Evolutionary conservation across 805 yeast species (phyloP).

Genomic region (Cyberlindnera petersonii): DNA sequence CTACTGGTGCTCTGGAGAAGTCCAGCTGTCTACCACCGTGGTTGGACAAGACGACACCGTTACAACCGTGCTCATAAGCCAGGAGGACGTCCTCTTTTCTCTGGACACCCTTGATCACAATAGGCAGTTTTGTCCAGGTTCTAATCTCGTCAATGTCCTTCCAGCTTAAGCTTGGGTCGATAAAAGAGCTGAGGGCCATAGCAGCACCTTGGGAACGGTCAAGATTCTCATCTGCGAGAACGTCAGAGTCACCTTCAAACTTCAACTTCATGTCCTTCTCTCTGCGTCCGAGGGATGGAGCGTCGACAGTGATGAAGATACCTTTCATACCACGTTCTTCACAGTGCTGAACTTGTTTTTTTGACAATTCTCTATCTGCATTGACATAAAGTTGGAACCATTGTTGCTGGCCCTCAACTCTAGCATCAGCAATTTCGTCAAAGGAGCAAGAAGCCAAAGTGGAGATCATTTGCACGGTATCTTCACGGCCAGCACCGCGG

Average conservation of each 20-base stretch:
- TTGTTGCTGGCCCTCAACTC: slow-evolving; percentile 61
- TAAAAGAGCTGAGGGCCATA: slow-evolving; percentile 79
- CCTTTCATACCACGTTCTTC: slow-evolving; percentile 75
- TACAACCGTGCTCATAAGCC: slow-evolving; percentile 68
- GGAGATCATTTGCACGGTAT: slow-evolving; percentile 84
- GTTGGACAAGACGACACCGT: slow-evolving; percentile 80
- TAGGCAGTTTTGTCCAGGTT: slow-evolving; percentile 56
- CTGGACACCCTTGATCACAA: slow-evolving; percentile 81
- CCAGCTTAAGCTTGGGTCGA: slow-evolving; percentile 68
- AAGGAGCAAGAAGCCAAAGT: slow-evolving; percentile 86
- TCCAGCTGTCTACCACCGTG: slow-evolving; percentile 92
- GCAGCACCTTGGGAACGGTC: slow-evolving; percentile 82
- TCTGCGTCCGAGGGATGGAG: slow-evolving; percentile 86
- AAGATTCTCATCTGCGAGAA: slow-evolving; percentile 47
- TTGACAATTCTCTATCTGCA: slow-evolving; percentile 63
- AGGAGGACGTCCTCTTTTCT: slow-evolving; percentile 70
- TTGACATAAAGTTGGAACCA: slow-evolving; percentile 91
- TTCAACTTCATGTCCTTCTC: slow-evolving; percentile 81
- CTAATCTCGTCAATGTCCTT: slow-evolving; percentile 56
- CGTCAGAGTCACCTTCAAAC: slow-evolving; percentile 45
- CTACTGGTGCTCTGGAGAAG: slow-evolving; percentile 73
- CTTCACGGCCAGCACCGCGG: slow-evolving; percentile 70
- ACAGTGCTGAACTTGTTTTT: slow-evolving; percentile 61
- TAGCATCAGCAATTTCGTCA: slow-evolving; percentile 77
- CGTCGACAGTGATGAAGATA: slow-evolving; percentile 85